phyloP scores from a whole-genome alignment of 306 rosid genomes.

The Cyamopsis tetragonoloba region DNA sequence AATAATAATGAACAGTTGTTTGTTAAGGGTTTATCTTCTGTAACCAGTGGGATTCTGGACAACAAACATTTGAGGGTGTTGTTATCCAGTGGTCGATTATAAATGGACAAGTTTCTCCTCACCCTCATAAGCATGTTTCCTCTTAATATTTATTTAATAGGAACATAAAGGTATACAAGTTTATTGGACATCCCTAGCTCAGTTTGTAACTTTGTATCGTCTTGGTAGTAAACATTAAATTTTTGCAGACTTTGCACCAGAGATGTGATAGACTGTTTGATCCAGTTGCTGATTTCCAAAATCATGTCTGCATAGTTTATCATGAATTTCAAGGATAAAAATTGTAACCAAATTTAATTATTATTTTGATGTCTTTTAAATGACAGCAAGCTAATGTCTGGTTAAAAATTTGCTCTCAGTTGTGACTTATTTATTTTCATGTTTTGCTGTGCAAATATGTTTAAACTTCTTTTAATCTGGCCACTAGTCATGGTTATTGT shows the following conservation, averaged over 20 bases:
- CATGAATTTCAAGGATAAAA: neutral
- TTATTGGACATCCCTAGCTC: neutral
- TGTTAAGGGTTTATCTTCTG: neutral
- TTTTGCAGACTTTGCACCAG: constrained; percentile 7
- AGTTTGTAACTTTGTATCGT: neutral
- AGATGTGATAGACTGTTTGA: constrained; percentile 3
- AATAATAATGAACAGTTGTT: constrained; percentile 5
- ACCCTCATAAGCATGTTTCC: neutral
- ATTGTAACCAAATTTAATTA: neutral
- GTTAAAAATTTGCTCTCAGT: constrained; percentile 1
- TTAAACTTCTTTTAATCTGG: constrained; percentile 6
- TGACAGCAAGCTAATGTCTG: too few relatives aligned
- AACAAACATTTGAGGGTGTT: neutral
- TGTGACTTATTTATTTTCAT: constrained; percentile 6
- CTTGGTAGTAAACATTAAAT: neutral
- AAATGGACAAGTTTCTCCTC: neutral
- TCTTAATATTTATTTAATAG: constrained; percentile 14
- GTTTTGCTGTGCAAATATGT: constrained; percentile 13
- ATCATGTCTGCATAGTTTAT: neutral
- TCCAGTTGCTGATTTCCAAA: constrained; percentile 5
- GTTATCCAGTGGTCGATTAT: neutral
- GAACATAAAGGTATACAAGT: neutral
- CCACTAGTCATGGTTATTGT: neutral
- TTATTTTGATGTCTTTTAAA: constrained; percentile 22
- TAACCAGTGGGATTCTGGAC: constrained; percentile 2